Evolutionary conservation across 2,329 filamentous ascomycete genomes (phyloP), one percentile per base, ranked within the genome.

Genomic region (Penicillium sp.): DNA sequence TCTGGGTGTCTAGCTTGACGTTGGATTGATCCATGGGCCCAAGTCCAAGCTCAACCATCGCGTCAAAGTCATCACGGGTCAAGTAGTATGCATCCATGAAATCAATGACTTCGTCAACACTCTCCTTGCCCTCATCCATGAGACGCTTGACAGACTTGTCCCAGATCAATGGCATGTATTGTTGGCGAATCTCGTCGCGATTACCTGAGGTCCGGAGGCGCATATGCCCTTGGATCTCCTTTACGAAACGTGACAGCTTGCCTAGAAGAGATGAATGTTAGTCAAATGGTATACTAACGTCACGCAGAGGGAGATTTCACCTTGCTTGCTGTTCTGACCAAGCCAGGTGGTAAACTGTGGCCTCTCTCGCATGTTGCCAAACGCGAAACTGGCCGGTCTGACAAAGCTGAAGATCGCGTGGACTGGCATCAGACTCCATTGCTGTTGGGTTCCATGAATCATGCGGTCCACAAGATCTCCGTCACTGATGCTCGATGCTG

Each of bases 161-260:
- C 91, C 94, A 98, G 1, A 99, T 82, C 1, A 93, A 81, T 1
- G 95, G 95, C 66, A 99, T 78, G 69, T 99, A 99, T 71, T 96
- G 91, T 76, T 99, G 94, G 42, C 95, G 89, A 67, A 98, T 87
- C 76, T 99, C 95, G 71, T 96, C 90, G 55, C 94, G 87, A 72
- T 99, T 95, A 25, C 91, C 95, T 39, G 92, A 96, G 11, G 91
- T 89, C 66, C 88, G 88, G 59, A 99, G 85, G 8, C 95, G 90
- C 92, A 99, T 98, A 73, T 99, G 95, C 5, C 92, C 91, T 74
- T 99, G 95, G 5, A 99, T 92, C 70, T 99, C 95, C 70, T 96
- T 96, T 65, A 96, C 84, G 69, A 88, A 90, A 59, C 95, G 89
- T 64, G 85, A 86, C 51, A 98, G 81, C 75, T 88, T 88, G 49